A percentile compares a stretch with the other conserved stretches of the same genome.
These are phyloP conservation scores for Puccinellia tenuiflora DNA, from an alignment of 176 grass and related monocot genomes.

Conservation along the genomic window DNA sequence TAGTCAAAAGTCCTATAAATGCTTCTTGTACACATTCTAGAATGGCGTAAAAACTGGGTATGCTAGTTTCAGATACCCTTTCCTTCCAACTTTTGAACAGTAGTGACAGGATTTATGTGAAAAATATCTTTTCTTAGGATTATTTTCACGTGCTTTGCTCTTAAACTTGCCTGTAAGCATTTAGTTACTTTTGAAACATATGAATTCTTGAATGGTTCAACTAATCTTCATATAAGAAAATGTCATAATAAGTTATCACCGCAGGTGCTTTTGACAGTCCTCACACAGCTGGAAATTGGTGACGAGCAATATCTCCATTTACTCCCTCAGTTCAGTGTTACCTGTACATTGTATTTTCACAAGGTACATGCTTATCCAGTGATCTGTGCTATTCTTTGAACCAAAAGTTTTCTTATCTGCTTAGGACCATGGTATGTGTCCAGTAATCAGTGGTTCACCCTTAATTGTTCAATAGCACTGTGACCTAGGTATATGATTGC, in stretches of 20 bases:
- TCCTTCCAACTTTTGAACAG: background rate
- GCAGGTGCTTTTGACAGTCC: constrained; percentile 82
- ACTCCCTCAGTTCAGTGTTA: constrained; percentile 78
- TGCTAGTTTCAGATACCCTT: background rate
- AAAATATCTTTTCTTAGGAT: background rate
- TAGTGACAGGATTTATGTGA: constrained; percentile 10
- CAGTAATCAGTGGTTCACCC: background rate
- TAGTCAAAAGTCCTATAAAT: background rate
- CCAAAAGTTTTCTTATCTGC: constrained; percentile 5
- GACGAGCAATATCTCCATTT: constrained; percentile 81
- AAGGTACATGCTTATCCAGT: constrained; percentile 50
- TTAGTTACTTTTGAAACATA: background rate
- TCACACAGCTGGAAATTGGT: constrained; percentile 91
- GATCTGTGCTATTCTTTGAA: constrained; percentile 6
- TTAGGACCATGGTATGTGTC: background rate
- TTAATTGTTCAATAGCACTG: background rate
- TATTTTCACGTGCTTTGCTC: background rate
- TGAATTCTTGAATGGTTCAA: background rate
- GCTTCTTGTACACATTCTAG: background rate
- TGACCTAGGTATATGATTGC: background rate
- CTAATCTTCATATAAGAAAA: constrained; percentile 19
- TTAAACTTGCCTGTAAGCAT: background rate
- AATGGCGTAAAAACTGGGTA: background rate
- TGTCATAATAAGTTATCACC: constrained; percentile 6
- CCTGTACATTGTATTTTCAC: constrained; percentile 88